A percentile compares a stretch with the other conserved stretches of the same genome.
Conservation (phyloP, 768 basidiomycete genomes). For the Auricularia sp. region DNA sequence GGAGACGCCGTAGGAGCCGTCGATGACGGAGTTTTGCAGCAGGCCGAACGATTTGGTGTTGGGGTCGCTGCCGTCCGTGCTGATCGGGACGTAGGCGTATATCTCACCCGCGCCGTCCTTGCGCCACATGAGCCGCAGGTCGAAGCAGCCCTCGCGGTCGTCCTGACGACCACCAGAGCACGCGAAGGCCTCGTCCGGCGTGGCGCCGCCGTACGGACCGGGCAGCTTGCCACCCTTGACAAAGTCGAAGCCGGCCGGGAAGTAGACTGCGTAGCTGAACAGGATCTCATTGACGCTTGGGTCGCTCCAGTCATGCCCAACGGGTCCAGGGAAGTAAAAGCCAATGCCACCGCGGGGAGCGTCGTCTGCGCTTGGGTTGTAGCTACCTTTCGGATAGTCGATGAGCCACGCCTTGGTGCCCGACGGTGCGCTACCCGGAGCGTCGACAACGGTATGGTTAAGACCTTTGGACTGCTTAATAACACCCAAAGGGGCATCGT, state of each 20-base stretch:
- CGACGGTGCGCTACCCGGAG: conserved; percentile 26
- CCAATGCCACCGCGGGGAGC: conserved; percentile 49
- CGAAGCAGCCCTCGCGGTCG: conserved; percentile 50
- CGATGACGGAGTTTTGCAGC: conserved; percentile 34
- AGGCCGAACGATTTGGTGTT: neutral
- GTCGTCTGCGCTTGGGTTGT: conserved; percentile 32
- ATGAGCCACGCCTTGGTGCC: conserved; percentile 44
- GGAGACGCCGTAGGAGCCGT: conserved; percentile 51
- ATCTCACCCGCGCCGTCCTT: conserved; percentile 49
- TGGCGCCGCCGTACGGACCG: conserved; percentile 56
- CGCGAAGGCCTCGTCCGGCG: conserved; percentile 33
- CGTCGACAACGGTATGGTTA: conserved; percentile 31
- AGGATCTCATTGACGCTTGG: neutral
- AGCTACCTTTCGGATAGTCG: conserved; percentile 48
- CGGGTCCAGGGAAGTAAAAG: conserved; percentile 63
- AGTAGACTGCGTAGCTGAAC: neutral
- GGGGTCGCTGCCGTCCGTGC: conserved; percentile 37
- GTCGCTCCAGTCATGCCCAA: conserved; percentile 50
- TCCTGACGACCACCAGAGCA: conserved; percentile 60
- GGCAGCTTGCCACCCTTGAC: conserved; percentile 63
- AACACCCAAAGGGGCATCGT: conserved; percentile 36
- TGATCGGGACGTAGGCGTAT: conserved; percentile 57
- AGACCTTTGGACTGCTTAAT: conserved; percentile 27
- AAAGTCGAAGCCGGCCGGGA: conserved; percentile 43
- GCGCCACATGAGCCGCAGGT: conserved; percentile 64